These are phyloP conservation scores for Apiospora koreana DNA, from an alignment of 2,329 filamentous ascomycete species.

Conservation along the genomic window DNA sequence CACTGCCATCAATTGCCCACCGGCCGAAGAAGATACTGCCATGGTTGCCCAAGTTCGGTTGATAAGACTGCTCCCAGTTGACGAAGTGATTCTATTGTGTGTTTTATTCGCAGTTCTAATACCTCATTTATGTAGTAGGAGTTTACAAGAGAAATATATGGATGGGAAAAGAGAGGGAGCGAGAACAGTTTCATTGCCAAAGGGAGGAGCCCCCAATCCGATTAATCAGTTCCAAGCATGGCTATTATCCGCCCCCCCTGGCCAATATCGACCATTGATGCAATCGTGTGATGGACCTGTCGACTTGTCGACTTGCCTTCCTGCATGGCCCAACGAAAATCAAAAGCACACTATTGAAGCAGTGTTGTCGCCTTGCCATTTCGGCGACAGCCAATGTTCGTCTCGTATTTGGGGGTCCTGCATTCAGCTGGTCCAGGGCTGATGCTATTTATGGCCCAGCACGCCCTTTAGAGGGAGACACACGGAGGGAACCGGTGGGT, in stretches of 20 bases:
- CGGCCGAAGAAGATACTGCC: neutral
- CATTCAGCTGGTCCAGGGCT: neutral
- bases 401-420: neutral
- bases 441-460: neutral
- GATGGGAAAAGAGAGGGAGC: neutral
- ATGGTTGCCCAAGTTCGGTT: neutral
- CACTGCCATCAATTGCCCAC: neutral
- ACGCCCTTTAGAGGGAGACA: neutral
- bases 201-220: neutral
- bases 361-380: neutral
- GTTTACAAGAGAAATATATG: no score
- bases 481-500: neutral
- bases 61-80: neutral
- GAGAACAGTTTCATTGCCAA: neutral
- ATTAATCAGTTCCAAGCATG: neutral
- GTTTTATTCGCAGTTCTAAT: neutral
- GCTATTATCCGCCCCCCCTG: neutral
- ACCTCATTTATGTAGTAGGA: neutral
- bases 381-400: neutral
- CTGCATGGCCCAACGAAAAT: neutral
- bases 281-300: neutral
- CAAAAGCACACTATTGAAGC: neutral
- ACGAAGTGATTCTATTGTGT: no score
- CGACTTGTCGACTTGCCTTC: neutral
- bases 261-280: neutral